Base-by-base conservation (phyloP, 495 filamentous ascomycete genomes). In the Aspergillus campestris region DNA sequence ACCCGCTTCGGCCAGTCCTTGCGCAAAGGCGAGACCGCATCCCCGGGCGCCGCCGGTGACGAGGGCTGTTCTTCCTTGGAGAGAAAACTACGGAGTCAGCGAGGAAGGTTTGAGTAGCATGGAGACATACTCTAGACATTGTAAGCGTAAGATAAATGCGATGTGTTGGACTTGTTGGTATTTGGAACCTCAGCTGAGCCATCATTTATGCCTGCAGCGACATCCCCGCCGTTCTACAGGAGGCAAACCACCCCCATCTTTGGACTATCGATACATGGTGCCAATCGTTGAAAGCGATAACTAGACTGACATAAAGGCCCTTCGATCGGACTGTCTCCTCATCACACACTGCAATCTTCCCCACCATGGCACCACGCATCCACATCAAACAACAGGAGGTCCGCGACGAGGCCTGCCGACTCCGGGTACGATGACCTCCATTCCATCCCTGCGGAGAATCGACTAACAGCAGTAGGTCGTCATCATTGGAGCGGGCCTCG, bases 21-120 rank as follows among this genome's bases (percentile, higher is more conserved):
- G 56, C 10, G 83, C 84, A 58, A 90, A 87, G 5, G 84, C 76
- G 50, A 84, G 75, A 0, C 89, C 89, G 41, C 90, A 89, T 29
- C 88, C 89, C 35, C 89, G 71, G 7, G 86, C 87, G 15, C 84
- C 86, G 28, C 89, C 89, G 0, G 89, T 95, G 9, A 94, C 72
- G 28, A 92, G 65, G 6, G 89, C 89, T 1, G 83, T 92, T 58
- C 89, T 59, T n/a, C 65, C 63, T 50, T 66, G 49, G 13, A 71
- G 59, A 15, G 66, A 66, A 40, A 72, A 71, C 61, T 65, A 27
- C 9, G 9, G 1, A 6, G 31, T 60, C 35, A 57, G 56, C 31
- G n/a, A 9, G 4, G 15, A 10, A n/a, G 1, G n/a, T 24, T 30
- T 24, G 5, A 4, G 29, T 12, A 34, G 34, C 27, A 13, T 11